phyloP scores from a whole-genome alignment of 805 yeast genomes.

The Zygotorulaspora chibaensis region DNA sequence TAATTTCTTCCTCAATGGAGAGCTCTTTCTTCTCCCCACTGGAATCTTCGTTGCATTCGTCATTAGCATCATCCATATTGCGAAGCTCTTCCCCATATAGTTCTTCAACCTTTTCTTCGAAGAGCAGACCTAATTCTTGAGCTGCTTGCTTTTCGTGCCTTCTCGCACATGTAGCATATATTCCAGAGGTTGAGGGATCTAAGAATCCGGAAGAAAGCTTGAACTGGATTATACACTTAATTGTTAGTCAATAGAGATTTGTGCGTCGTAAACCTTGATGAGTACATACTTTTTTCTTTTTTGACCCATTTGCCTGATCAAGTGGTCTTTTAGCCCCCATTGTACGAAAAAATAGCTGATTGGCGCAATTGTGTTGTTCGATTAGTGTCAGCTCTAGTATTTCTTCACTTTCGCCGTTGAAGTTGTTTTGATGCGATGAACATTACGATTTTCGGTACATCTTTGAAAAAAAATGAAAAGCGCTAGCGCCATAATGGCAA shows the following conservation, averaged over 20 bases:
- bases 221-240: constrained; percentile 13
- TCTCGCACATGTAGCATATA: constrained; percentile 85
- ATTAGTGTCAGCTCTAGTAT: background rate
- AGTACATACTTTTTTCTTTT: constrained; percentile 13
- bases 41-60: constrained; percentile 15
- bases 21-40: constrained; percentile 40
- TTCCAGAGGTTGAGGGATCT: constrained; percentile 83
- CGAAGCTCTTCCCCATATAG: constrained; percentile 39
- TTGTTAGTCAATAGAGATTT: background rate
- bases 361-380: too few species aligned
- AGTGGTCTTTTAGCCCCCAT: constrained; percentile 11
- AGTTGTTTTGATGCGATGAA: background rate
- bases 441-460: background rate
- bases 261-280: background rate
- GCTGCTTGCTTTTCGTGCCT: constrained; percentile 73
- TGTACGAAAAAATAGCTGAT: background rate
- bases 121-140: constrained; percentile 61
- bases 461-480: too few species aligned
- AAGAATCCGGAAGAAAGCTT: constrained; percentile 38
- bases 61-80: constrained; percentile 20
- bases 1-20: constrained; percentile 72
- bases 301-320: constrained; percentile 1
- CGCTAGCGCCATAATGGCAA: background rate
- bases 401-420: too few species aligned
- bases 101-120: constrained; percentile 51